Conservation (phyloP, 257 asterid species). For the Ligustrum vulgare region DNA sequence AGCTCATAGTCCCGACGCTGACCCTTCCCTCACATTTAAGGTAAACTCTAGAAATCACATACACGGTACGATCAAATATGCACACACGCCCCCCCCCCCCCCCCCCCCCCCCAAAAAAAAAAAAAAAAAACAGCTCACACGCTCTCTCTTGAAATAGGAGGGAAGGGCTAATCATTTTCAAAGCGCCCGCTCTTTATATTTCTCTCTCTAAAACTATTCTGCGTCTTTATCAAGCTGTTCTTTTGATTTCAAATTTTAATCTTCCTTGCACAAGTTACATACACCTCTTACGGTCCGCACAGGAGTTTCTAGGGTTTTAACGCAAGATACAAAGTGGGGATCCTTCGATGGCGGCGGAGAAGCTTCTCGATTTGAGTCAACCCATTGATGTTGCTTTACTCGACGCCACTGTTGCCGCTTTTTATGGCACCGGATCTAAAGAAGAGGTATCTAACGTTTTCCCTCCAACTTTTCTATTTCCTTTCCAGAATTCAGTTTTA, state of each 20-base stretch:
- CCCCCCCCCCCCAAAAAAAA: too few species aligned
- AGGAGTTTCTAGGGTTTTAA: conserved; percentile 38
- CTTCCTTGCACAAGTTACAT: neutral
- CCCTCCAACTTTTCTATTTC: neutral
- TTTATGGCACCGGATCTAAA: conserved; percentile 96
- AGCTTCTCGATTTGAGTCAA: conserved; percentile 84
- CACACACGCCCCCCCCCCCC: too few species aligned
- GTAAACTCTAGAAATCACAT: too few species aligned
- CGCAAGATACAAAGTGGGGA: conserved; percentile 3
- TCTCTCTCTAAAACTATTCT: conserved; percentile 39
- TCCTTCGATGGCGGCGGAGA: conserved; percentile 77
- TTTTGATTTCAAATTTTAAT: conserved; percentile 24
- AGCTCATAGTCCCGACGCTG: too few species aligned
- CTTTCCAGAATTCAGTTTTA: neutral
- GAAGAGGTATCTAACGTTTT: conserved; percentile 64
- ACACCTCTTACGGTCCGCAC: conserved; percentile 24
- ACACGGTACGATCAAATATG: too few species aligned
- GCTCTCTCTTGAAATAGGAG: conserved; percentile 32
- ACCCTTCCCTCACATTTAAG: too few species aligned
- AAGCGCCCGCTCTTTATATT: conserved; percentile 26
- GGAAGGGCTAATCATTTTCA: conserved; percentile 39
- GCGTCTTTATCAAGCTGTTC: conserved; percentile 67
- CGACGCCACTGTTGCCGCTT: conserved; percentile 90
- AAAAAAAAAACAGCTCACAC: too few species aligned
- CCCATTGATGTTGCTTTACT: conserved; percentile 87